Evolutionary conservation across 306 rosid genomes (phyloP).

Genomic region (Urtica urens): DNA sequence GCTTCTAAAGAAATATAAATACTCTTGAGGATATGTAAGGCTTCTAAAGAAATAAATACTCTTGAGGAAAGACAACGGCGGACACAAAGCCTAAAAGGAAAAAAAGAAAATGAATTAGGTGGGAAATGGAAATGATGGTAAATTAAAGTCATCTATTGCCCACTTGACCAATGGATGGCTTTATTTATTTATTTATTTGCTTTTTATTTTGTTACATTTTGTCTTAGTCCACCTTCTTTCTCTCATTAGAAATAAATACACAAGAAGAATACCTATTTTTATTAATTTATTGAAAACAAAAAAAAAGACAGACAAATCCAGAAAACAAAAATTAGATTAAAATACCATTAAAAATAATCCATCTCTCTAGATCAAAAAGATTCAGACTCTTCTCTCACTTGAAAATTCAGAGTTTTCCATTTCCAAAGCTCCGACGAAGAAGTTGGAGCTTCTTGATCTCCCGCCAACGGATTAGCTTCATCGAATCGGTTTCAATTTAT

Average conservation of each 20-base stretch:
- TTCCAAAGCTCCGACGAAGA: neutral
- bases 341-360: neutral
- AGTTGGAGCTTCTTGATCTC: slow-evolving; percentile 26
- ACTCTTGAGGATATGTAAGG: too few species aligned
- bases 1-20: too few species aligned
- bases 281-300: neutral
- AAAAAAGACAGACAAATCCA: neutral
- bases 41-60: too few species aligned
- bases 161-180: slow-evolving; percentile 30
- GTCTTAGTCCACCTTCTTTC: slow-evolving; percentile 46
- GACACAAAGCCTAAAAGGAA: neutral
- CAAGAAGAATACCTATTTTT: slow-evolving; percentile 4
- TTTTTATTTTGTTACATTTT: slow-evolving; percentile 26
- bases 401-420: slow-evolving; percentile 10
- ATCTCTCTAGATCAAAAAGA: slow-evolving; percentile 31
- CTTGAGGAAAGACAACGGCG: too few species aligned
- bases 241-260: neutral
- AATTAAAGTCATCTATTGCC: slow-evolving; percentile 42
- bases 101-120: slow-evolving; percentile 9
- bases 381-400: slow-evolving; percentile 3
- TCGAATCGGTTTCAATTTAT: slow-evolving; percentile 40
- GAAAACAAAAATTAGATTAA: neutral
- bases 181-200: neutral
- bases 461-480: neutral
- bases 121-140: slow-evolving; percentile 29